Evolutionary conservation across 2,329 filamentous ascomycete species (phyloP), one percentile per base, ranked within the genome.

Genomic region (Curvularia sp.): DNA sequence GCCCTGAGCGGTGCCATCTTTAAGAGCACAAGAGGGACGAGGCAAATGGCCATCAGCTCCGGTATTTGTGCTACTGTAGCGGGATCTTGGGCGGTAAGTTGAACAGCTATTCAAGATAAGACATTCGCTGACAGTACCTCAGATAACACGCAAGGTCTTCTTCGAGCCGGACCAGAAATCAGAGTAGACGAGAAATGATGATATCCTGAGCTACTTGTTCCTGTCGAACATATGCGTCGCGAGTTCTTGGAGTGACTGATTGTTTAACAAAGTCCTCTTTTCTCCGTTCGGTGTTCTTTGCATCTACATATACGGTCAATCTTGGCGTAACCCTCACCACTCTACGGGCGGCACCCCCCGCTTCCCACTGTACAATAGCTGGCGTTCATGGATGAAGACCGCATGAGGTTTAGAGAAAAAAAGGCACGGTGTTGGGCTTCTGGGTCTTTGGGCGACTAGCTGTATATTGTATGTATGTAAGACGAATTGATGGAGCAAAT

Each of bases 41-140:
- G 91, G 78, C 93, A 93, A 33, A 98, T 98, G 93, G 84, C 95
- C 82, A 95, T 98, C 72, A 97, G 93, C 35, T 91, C 93, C 63
- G 92, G 89, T 69, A 89, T 99, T 66, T 93, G 98, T 58, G 95
- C 89, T 53, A 87, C 88, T 42, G 85, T 95, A 63, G 96, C 95
- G 55, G 93, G 91, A 65, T 85, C 82, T 60, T 99, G 96, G 95
- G 89, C 93, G 74, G 94, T 99, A 68, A 57, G 72, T 66, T 48
- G 3, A 5, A 43, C 18, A 42, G 1, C 1, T 4, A 31, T 6
- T 12, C 30, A 10, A 31, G 12, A 18, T 18, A 50, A 9, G 12
- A 26, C 9, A 35, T 24, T 15, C 13, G 18, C 49, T 52, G 24
- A 31, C 41, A 46, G 2, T 8, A 1, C 7, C 9, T 10, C 60